Evolutionary conservation across 306 rosid genomes (phyloP), one percentile per base, ranked within the genome.

Genomic region (Ziziphus jujuba): DNA sequence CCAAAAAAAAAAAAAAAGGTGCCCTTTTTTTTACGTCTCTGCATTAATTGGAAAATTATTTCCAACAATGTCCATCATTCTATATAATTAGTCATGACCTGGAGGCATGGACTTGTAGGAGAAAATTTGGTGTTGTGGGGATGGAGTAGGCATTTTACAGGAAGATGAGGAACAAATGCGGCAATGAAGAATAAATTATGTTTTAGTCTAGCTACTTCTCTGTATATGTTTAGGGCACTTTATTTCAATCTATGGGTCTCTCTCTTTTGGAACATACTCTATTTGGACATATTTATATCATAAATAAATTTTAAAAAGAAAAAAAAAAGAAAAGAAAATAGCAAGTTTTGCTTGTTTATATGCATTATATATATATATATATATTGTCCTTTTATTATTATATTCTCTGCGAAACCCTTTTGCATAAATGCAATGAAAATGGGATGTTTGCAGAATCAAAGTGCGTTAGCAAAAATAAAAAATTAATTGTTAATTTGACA

Each of bases 281-380:
- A 83, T 85, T 69, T 83, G 85, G 84, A 88, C 89, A 88, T 70
- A 78, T 76, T 33, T 33, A 28, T 74, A 67, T 74, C 67, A 80
- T 73, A 84, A 81, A 87, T 82, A 84, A 87, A 84, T 82, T 76
- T 78, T 81, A 66, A 81, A 77, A 56, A 81, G 79, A 40, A 10
- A 40, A 40, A 40, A 40, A 81, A n/a, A n/a, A n/a, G n/a, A n/a
- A n/a, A n/a, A n/a, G n/a, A n/a, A n/a, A n/a, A n/a, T n/a, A n/a
- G n/a, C n/a, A n/a, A n/a, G n/a, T n/a, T n/a, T n/a, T 74, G 77
- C 58, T 75, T 63, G 79, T 69, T 77, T 76, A 61, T 77, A 40
- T 59, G 73, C 68, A 51, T 67, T 51, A 58, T 71, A 56, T 66
- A 23, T 11, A 28, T 65, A 31, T 35, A 17, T 49, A 16, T 51